Evolutionary conservation across 75 land plant genomes (phyloP).

Genomic region (Pseudotsuga menziesii): DNA sequence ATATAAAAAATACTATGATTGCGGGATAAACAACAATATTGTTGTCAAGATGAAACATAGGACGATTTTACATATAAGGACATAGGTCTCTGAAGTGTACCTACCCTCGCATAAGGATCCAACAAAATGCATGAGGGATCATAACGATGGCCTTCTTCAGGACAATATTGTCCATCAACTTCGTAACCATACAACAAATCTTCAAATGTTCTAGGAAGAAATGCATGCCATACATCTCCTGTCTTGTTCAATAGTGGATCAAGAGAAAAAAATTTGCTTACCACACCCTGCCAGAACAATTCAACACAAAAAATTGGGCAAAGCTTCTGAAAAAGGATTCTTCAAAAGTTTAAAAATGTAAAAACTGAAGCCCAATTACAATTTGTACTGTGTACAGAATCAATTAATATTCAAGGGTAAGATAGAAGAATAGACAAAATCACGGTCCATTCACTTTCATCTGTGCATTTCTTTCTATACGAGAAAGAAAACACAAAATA

Average conservation of each 20-base stretch:
- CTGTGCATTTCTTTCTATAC: no score
- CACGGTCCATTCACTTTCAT: no score
- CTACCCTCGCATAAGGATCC: constrained; percentile 97
- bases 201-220: constrained; percentile 55
- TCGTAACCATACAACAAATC: constrained; percentile 85
- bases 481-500: no score
- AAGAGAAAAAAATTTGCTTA: constrained; percentile 62
- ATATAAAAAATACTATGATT: not conserved
- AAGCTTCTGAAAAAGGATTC: not conserved
- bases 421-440: no score
- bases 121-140: constrained; percentile 60
- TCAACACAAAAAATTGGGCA: not conserved
- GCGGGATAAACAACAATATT: not conserved
- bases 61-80: not conserved
- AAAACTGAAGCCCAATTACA: no score
- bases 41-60: not conserved
- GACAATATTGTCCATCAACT: constrained; percentile 71
- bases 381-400: no score
- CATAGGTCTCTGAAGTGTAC: not conserved
- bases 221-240: constrained; percentile 92
- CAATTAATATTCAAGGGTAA: no score
- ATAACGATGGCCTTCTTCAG: constrained; percentile 65
- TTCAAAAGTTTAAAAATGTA: not conserved
- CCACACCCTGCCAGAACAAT: constrained; percentile 48
- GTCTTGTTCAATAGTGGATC: constrained; percentile 71